Evolutionary conservation across 106 monocot species (phyloP), one percentile per base, ranked within the genome.

Genomic region (Platanthera zijinensis): DNA sequence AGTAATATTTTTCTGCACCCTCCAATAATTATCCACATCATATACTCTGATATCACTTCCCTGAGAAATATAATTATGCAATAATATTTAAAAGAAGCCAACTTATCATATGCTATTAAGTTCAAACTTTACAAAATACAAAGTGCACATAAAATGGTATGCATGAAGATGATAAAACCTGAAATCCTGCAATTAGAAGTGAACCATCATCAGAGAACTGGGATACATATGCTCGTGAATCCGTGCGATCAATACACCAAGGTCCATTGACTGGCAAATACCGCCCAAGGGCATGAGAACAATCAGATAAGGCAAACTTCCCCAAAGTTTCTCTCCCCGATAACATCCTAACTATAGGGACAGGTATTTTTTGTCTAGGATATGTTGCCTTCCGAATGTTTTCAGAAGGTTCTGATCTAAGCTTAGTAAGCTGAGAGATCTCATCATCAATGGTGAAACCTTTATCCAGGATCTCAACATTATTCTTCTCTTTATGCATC

Each of bases 141-240:
- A 32, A 66, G 6, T 66, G 17, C 66, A 30, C 66, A 12, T 32
- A 32, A 50, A 19, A 69, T 61, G 17, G 49, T 48, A 73, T 71
- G 13, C n/a, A 84, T 0, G 30, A 70, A 70, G 47, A 2, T 48
- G 15, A 21, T 71, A 64, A 48, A 77, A 96, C 96, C 96, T 89
- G 90, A 74, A 87, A 93, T 9, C 90, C 96, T 21, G 87, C 90
- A 74, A 96, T 74, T 57, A 93, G 83, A 62, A 90, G 84, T 1
- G 93, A 93, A 49, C 96, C 96, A 80, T 96, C 96, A 53, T 76
- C 71, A 74, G 96, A 96, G 80, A 93, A 96, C 51, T 92, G 92
- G 1, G 96, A 93, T 18, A 96, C 83, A 78, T 96, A 96, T 54
- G 90, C 96, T 73, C 84, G 81, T 63, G 89, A 89, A 57, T 89